Evolutionary conservation across 1,284 basidiomycete species (phyloP), one percentile per base, ranked within the genome.

Genomic region (Ceratobasidium sp.): DNA sequence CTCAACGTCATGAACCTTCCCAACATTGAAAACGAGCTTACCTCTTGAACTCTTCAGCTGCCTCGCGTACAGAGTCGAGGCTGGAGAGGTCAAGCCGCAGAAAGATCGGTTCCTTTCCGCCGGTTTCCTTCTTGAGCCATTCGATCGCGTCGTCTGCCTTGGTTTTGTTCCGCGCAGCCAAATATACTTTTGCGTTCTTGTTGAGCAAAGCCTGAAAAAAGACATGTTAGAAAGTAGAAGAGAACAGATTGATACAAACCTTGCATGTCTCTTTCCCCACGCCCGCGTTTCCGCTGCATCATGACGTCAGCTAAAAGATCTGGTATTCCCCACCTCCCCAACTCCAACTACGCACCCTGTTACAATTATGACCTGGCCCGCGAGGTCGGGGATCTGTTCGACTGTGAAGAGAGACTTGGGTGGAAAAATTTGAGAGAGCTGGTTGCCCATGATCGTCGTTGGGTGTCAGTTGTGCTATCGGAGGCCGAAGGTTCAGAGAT

Each of bases 161-260:
- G 41, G 80, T 77, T 73, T 81, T 78, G 77, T 81, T 85, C 22
- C 91, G 84, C 24, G 84, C 84, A 1, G 87, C 88, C 77, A 92
- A 83, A 79, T 90, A 91, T 0, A 92, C 90, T 76, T 85, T 89
- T 8, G 89, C 89, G 46, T 88, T 86, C 72, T 85, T 85, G 6
- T 79, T 76, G 54, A 91, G 83, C 16, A 89, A 82, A 6, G 83
- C 85, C 84, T 86, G 65, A 6, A 80, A 81, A 14, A 76, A 77
- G 68, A 19, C 4, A 11, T 14, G 3, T 24, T 41, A 9, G 2
- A 22, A n/a, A 27, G 29, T 31, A 22, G n/a, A n/a, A n/a, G n/a
- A n/a, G n/a, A n/a, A n/a, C n/a, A n/a, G n/a, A n/a, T n/a, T n/a
- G n/a, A n/a, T n/a, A 58, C 16, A n/a, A 0, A 75, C 74, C 43